Conservation (phyloP, 257 asterid genomes). For the Solanum dulcamara region DNA sequence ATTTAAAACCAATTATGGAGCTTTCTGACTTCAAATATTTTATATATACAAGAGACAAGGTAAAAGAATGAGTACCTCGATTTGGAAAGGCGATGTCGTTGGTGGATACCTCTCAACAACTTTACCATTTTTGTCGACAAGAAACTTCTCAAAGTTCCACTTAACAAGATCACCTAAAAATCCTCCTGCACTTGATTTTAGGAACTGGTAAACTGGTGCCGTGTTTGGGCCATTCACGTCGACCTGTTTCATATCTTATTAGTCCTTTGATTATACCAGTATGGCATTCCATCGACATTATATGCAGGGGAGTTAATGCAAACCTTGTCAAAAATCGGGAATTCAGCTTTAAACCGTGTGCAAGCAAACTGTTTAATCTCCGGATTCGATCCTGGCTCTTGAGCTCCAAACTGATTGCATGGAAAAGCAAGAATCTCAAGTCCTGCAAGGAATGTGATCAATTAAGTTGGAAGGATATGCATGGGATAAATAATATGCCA, state of each 20-base stretch:
- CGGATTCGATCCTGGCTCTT: constrained; percentile 85
- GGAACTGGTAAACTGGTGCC: constrained; percentile 81
- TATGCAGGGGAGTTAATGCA: background rate
- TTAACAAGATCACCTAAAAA: constrained; percentile 73
- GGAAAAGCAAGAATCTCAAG: constrained; percentile 92
- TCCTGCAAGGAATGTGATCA: constrained; percentile 29
- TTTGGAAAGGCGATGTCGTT: constrained; percentile 76
- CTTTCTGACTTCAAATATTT: background rate
- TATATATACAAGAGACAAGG: background rate
- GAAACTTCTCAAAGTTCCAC: constrained; percentile 96
- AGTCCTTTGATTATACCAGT: background rate
- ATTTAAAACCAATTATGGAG: background rate
- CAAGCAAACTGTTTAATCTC: constrained; percentile 87
- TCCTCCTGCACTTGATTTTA: constrained; percentile 81
- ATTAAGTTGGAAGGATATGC: background rate
- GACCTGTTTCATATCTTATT: constrained; percentile 37
- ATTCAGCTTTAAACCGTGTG: constrained; percentile 79
- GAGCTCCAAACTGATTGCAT: constrained; percentile 93
- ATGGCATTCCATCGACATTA: background rate
- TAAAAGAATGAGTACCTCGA: constrained; percentile 46
- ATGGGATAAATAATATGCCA: background rate
- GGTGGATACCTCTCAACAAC: constrained; percentile 89
- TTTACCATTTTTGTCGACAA: constrained; percentile 81
- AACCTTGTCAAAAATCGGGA: constrained; percentile 91
- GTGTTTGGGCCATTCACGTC: constrained; percentile 92